Evolutionary conservation across 108 stramenopile genomes (phyloP).

Genomic region (Craspedostauros australis): DNA sequence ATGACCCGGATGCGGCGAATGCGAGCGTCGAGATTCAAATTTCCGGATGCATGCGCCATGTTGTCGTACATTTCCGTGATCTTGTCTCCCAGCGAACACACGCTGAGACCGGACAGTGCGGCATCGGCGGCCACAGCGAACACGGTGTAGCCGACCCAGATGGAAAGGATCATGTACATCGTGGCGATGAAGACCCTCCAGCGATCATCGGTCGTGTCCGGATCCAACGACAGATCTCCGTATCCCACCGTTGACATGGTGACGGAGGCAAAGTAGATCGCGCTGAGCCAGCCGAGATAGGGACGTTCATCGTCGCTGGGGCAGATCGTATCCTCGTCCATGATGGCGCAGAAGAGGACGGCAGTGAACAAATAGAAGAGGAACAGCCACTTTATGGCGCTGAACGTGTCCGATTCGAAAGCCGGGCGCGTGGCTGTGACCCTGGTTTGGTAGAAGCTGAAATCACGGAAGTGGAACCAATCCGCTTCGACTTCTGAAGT

Average conservation of each 20-base stretch:
- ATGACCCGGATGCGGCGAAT: conserved; percentile 20
- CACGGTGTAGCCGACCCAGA: conserved; percentile 26
- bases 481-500: conserved; percentile 16
- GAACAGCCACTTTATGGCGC: background rate
- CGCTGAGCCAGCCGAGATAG: conserved; percentile 14
- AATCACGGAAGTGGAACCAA: conserved; percentile 48
- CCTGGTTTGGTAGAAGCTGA: conserved; percentile 28
- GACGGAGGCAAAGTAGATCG: conserved; percentile 35
- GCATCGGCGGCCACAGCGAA: conserved; percentile 23
- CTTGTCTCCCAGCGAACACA: background rate
- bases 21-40: conserved; percentile 19
- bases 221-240: conserved; percentile 31
- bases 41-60: background rate
- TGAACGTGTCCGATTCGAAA: background rate
- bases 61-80: background rate
- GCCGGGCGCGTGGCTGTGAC: conserved; percentile 1
- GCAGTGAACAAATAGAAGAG: conserved; percentile 30
- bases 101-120: conserved; percentile 8
- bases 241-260: conserved; percentile 51
- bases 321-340: conserved; percentile 33
- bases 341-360: conserved; percentile 40
- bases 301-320: conserved; percentile 1
- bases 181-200: conserved; percentile 40
- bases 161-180: conserved; percentile 40
- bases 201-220: conserved; percentile 5